Evolutionary conservation across 495 filamentous ascomycete species (phyloP).

Genomic region (Rusavskia elegans): DNA sequence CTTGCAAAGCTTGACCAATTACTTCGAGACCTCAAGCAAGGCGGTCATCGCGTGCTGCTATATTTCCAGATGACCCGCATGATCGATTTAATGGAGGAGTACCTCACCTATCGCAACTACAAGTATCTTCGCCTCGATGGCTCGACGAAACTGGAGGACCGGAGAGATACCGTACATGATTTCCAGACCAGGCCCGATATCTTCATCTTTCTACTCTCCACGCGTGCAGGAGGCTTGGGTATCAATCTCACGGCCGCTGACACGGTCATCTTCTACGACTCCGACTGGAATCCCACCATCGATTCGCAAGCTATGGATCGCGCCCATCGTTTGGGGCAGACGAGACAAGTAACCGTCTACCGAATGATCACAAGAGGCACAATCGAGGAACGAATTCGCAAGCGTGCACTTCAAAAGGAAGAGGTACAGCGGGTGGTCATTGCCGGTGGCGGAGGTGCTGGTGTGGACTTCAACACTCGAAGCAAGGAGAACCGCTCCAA

Average conservation of each 20-base stretch:
- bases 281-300: slow-evolving; percentile 98
- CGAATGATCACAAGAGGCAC: slow-evolving; percentile 93
- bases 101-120: slow-evolving; percentile 95
- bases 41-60: slow-evolving; percentile 85
- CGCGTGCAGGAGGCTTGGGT: slow-evolving; percentile 90
- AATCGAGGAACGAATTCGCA: slow-evolving; percentile 96
- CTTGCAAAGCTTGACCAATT: slow-evolving; percentile 82
- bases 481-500: slow-evolving; percentile 82
- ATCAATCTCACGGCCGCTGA: slow-evolving; percentile 89
- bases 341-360: slow-evolving; percentile 90
- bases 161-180: slow-evolving; percentile 89
- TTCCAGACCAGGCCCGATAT: slow-evolving; percentile 88
- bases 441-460: slow-evolving; percentile 64
- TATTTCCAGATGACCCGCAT: slow-evolving; percentile 99
- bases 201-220: slow-evolving; percentile 91
- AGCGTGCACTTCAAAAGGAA: slow-evolving; percentile 95
- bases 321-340: slow-evolving; percentile 94
- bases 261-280: slow-evolving; percentile 99
- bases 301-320: slow-evolving; percentile 98
- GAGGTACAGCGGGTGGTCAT: slow-evolving; percentile 99
- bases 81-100: slow-evolving; percentile 99
- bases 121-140: slow-evolving; percentile 95
- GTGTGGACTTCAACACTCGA: slow-evolving; percentile 87
- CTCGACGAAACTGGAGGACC: slow-evolving; percentile 95
- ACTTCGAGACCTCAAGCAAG: slow-evolving; percentile 74